Conservation (phyloP, 2,329 filamentous ascomycete species). For the Aspergillus amoenus region DNA sequence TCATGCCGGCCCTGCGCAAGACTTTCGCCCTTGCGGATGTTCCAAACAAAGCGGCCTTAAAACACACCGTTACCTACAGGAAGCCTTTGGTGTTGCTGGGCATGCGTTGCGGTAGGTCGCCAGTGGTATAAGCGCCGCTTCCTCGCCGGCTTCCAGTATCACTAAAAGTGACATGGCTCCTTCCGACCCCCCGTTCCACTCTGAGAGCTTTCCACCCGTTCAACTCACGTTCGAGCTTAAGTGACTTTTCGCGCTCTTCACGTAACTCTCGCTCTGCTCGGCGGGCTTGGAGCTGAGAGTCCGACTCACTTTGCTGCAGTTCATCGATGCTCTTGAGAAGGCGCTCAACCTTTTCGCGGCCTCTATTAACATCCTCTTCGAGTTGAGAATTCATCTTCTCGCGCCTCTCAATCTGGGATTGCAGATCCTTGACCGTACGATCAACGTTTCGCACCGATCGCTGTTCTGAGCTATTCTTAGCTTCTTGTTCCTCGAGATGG, state of each 20-base stretch:
- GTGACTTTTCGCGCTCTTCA: slow-evolving; percentile 79
- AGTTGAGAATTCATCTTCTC: slow-evolving; percentile 83
- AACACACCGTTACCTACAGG: slow-evolving; percentile 47
- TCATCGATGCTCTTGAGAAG: slow-evolving; percentile 91
- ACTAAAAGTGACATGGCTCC: slow-evolving; percentile 33
- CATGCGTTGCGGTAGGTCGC: slow-evolving; percentile 64
- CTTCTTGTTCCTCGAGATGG: slow-evolving; percentile 80
- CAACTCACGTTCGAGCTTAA: slow-evolving; percentile 82
- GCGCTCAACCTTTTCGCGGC: slow-evolving; percentile 87
- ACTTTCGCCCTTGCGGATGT: neutral
- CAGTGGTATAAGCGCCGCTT: slow-evolving; percentile 39
- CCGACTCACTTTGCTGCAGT: slow-evolving; percentile 81
- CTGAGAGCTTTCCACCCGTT: slow-evolving; percentile 75
- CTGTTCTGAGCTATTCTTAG: slow-evolving; percentile 74
- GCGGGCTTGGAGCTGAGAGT: slow-evolving; percentile 75
- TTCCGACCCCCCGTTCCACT: slow-evolving; percentile 55
- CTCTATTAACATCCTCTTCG: slow-evolving; percentile 77
- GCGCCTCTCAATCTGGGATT: slow-evolving; percentile 86
- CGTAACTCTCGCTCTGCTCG: slow-evolving; percentile 86
- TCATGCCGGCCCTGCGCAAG: neutral
- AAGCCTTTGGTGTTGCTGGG: slow-evolving; percentile 78
- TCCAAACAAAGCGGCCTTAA: neutral
- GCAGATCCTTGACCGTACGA: slow-evolving; percentile 88
- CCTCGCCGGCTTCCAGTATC: slow-evolving; percentile 42
- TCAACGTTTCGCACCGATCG: slow-evolving; percentile 90